Base-by-base conservation (phyloP, 768 basidiomycete genomes). In the Leccinum fibrillosum region DNA sequence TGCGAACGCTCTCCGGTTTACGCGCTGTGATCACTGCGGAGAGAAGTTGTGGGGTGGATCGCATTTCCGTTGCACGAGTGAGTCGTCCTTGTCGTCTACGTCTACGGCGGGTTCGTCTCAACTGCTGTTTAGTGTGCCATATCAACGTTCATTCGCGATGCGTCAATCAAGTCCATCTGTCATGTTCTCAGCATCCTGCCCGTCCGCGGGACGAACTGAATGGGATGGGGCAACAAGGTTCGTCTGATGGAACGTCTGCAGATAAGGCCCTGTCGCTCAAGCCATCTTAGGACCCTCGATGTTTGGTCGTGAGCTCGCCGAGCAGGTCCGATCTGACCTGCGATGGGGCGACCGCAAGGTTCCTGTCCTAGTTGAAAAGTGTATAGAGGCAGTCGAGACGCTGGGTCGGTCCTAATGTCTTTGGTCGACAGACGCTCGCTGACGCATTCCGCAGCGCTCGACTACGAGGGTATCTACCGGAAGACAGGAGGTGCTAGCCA, bases 1-100 rank as follows among this genome's bases (percentile, higher is more conserved):
- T 62, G 77, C 92, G 62, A 96, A 87, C 65, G 84, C 94, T 28
- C 77, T 98, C 57, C 84, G 95, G 37, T 90, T 97, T 57, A 88
- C 92, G 28, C 83, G 92, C 44, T 99, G 97, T 69, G 97, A 98
- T 66, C 89, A 95, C 55, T 99, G 97, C 69, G 88, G 87, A 34
- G 97, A 98, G 69, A 99, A 98, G 78, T 86, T 98, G 86, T 99
- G 95, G 94, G 97, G 97, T 5, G 96, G 96, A 7, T 85, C 94
- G n/a, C 94, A 95, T 69, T 79, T 92, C 54, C 88, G 92, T 32
- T 99, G 97, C 70, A 83, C 87, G 63, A 80, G 96, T 94, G 69
- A 69, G 92, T 79, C 10, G 3, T 45, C n/a, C n/a, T 19, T 49
- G 37, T 37, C 17, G 2, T n/a, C 3, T 21, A 1, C 9, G 4